Evolutionary conservation across 495 filamentous ascomycete species (phyloP).

Genomic region (Penicillium nucicola): DNA sequence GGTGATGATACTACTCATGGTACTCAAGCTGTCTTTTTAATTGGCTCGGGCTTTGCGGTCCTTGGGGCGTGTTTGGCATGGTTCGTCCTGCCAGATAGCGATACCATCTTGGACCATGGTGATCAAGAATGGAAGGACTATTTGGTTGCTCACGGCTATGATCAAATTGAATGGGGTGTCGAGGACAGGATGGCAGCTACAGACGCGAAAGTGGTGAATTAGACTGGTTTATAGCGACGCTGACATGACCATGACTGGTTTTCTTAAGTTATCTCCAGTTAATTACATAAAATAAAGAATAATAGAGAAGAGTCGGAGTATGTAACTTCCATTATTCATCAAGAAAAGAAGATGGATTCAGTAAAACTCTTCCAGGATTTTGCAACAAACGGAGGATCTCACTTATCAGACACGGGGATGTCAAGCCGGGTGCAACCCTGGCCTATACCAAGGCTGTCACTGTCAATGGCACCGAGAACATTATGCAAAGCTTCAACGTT

Average conservation of each 20-base stretch:
- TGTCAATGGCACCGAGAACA: slow-evolving; percentile 22
- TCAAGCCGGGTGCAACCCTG: slow-evolving; percentile 20
- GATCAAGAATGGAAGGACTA: slow-evolving; percentile 28
- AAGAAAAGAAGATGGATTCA: slow-evolving; percentile 13
- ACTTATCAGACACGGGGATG: slow-evolving; percentile 22
- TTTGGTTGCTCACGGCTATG: slow-evolving; percentile 19
- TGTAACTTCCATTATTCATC: slow-evolving; percentile 15
- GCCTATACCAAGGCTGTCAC: slow-evolving; percentile 26
- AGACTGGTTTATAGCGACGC: background rate
- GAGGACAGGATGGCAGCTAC: background rate
- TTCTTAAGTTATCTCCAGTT: too few relatives aligned
- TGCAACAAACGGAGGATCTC: slow-evolving; percentile 11
- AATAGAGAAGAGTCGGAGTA: background rate
- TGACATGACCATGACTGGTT: too few relatives aligned
- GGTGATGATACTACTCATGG: slow-evolving; percentile 20
- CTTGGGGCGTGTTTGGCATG: slow-evolving; percentile 20
- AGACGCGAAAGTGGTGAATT: background rate
- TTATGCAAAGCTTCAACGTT: slow-evolving; percentile 19
- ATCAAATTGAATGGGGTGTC: slow-evolving; percentile 23
- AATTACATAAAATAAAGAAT: too few relatives aligned
- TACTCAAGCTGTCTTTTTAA: slow-evolving; percentile 27
- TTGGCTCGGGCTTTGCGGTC: slow-evolving; percentile 27
- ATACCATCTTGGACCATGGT: slow-evolving; percentile 21
- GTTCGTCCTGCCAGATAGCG: slow-evolving; percentile 25
- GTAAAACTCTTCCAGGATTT: slow-evolving; percentile 2